Evolutionary conservation across 139 green algal species (phyloP).

Genomic region (Picochlorum sp.): DNA sequence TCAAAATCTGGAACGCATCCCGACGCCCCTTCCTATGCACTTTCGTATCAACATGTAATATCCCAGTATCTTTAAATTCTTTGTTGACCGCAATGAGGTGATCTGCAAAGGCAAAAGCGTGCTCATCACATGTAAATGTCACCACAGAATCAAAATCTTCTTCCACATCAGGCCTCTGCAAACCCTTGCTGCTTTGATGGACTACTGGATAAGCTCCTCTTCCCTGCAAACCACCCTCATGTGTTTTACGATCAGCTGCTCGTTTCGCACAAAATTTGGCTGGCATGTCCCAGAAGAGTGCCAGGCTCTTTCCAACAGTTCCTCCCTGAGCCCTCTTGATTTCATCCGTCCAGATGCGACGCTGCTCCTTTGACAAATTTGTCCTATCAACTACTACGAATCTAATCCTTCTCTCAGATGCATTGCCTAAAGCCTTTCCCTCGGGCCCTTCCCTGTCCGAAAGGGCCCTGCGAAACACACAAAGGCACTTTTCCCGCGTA

Average conservation of each 20-base stretch:
- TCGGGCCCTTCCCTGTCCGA: slow-evolving; percentile 2
- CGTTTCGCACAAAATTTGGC: slow-evolving; percentile 31
- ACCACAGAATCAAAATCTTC: slow-evolving; percentile 51
- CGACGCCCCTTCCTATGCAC: neutral
- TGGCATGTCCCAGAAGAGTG: slow-evolving; percentile 14
- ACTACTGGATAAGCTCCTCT: slow-evolving; percentile 20
- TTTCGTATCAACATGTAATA: neutral
- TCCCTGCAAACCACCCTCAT: slow-evolving; percentile 54
- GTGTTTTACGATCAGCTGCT: slow-evolving; percentile 24
- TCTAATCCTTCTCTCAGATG: too few relatives aligned
- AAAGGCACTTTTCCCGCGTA: slow-evolving; percentile 53
- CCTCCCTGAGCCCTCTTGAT: slow-evolving; percentile 9
- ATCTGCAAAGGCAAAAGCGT: slow-evolving; percentile 31
- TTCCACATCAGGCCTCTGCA: slow-evolving; percentile 3
- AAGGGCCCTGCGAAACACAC: slow-evolving; percentile 30
- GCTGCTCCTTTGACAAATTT: slow-evolving; percentile 51
- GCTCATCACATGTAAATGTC: slow-evolving; percentile 21
- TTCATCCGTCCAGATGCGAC: slow-evolving; percentile 46
- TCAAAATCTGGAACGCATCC: neutral
- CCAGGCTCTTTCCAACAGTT: slow-evolving; percentile 46
- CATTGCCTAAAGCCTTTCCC: neutral
- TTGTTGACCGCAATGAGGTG: slow-evolving; percentile 19
- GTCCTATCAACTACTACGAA: slow-evolving; percentile 58
- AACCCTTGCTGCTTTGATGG: slow-evolving; percentile 9
- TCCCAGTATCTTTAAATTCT: neutral